Percentiles rank a stretch among this genome's conserved stretches.
Conservation (phyloP, 2,329 filamentous ascomycete species). For the Colletotrichum coccodes region DNA sequence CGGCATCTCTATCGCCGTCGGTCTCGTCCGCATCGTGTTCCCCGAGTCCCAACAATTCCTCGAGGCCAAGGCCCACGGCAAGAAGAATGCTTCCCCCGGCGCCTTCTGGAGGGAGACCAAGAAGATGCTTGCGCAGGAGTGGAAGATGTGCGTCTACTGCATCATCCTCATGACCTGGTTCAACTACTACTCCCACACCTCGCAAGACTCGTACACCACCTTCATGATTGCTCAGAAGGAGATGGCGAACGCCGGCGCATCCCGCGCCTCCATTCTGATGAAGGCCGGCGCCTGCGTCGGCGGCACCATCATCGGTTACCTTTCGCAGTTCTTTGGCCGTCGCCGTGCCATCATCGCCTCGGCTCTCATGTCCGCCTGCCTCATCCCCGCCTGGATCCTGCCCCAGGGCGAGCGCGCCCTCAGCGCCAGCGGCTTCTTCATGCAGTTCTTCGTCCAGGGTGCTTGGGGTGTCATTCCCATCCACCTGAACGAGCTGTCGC, state of each 20-base stretch:
- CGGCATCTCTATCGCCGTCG: slow-evolving; percentile 74
- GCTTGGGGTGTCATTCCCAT: slow-evolving; percentile 77
- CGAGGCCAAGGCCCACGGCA: slow-evolving; percentile 71
- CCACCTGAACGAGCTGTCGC: slow-evolving; percentile 79
- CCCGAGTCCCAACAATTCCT: slow-evolving; percentile 81
- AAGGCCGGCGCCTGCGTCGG: slow-evolving; percentile 82
- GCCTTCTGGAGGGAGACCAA: slow-evolving; percentile 77
- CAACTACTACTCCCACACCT: slow-evolving; percentile 81
- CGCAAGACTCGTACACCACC: slow-evolving; percentile 84
- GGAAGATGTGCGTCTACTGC: slow-evolving; percentile 82
- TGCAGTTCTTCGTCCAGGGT: slow-evolving; percentile 75
- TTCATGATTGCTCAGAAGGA: slow-evolving; percentile 82
- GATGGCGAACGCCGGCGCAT: slow-evolving; percentile 70
- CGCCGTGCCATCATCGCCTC: slow-evolving; percentile 73
- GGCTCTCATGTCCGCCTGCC: slow-evolving; percentile 65
- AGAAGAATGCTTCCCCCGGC: slow-evolving; percentile 50
- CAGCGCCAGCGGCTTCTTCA: slow-evolving; percentile 73
- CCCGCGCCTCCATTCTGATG: slow-evolving; percentile 83
- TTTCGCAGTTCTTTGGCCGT: slow-evolving; percentile 80
- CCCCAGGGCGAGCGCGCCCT: slow-evolving; percentile 68
- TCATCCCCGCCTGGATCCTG: slow-evolving; percentile 79
- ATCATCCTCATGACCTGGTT: slow-evolving; percentile 83
- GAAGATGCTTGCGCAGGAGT: slow-evolving; percentile 74
- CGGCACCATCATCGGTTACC: slow-evolving; percentile 77
- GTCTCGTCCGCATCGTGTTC: slow-evolving; percentile 73